Evolutionary conservation across 768 basidiomycete species (phyloP).

Genomic region (Phanerochaete sordida): DNA sequence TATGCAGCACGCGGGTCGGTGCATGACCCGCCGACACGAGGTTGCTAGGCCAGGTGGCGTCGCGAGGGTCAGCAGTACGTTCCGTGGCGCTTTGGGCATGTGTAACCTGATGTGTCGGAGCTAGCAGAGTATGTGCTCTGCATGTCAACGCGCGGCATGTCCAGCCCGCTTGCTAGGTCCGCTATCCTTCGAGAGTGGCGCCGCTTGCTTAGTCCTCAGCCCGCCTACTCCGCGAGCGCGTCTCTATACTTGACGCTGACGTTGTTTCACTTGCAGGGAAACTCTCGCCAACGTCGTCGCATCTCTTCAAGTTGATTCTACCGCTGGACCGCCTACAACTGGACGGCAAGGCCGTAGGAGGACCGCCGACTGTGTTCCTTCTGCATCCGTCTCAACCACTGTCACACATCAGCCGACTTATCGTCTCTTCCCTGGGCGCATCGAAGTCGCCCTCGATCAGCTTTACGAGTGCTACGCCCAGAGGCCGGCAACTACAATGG

Average conservation of each 20-base stretch:
- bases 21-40: neutral
- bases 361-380: constrained; percentile 50
- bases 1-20: neutral
- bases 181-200: no score
- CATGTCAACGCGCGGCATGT: neutral
- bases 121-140: neutral
- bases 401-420: constrained; percentile 57
- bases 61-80: neutral
- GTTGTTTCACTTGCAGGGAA: constrained; percentile 38
- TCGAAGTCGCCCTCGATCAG: constrained; percentile 32
- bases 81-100: neutral
- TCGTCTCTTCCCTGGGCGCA: constrained; percentile 41
- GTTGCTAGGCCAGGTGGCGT: neutral
- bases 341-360: constrained; percentile 22
- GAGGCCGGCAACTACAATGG: constrained; percentile 44
- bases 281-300: constrained; percentile 57
- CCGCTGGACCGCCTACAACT: constrained; percentile 33
- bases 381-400: constrained; percentile 69
- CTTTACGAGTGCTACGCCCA: constrained; percentile 38
- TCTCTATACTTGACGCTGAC: neutral
- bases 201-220: neutral
- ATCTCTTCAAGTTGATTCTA: constrained; percentile 63
- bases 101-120: neutral
- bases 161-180: no score
- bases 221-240: neutral